Percentiles rank a stretch among this genome's conserved stretches.
Evolutionary conservation across 305 asterid genomes (phyloP).

Genomic region (Ilex paraguariensis): DNA sequence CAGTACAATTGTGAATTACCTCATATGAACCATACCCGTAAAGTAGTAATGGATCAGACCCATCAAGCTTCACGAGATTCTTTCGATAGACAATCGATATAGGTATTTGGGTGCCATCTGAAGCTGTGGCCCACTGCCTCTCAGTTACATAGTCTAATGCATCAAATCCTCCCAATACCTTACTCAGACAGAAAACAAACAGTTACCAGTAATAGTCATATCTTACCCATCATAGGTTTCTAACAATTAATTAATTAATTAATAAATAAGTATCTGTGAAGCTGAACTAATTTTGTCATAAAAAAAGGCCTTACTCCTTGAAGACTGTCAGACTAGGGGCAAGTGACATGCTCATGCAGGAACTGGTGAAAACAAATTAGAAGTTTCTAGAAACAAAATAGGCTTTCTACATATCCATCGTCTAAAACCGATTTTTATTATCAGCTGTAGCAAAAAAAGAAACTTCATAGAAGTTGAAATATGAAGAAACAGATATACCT

Average conservation of each 20-base stretch:
- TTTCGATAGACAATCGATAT: constrained; percentile 74
- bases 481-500: no score
- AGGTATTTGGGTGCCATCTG: constrained; percentile 81
- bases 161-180: constrained; percentile 94
- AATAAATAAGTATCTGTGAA: no score
- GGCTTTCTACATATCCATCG: no score
- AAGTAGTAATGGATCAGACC: constrained; percentile 83
- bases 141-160: constrained; percentile 70
- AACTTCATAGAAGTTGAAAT: no score
- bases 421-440: no score
- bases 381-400: no score
- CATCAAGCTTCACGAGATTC: constrained; percentile 81
- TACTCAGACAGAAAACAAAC: constrained; percentile 19
- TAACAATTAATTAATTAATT: no score
- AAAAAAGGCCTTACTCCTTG: no score
- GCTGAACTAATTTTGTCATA: no score
- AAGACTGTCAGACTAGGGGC: not conserved
- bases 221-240: not conserved
- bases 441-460: no score
- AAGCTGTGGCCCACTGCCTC: constrained; percentile 87
- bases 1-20: constrained; percentile 38
- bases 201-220: constrained; percentile 1
- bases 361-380: no score
- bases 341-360: not conserved
- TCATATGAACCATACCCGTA: constrained; percentile 98